Evolutionary conservation across 2,329 filamentous ascomycete species (phyloP).

Genomic region (Botrytis hyacinthi): DNA sequence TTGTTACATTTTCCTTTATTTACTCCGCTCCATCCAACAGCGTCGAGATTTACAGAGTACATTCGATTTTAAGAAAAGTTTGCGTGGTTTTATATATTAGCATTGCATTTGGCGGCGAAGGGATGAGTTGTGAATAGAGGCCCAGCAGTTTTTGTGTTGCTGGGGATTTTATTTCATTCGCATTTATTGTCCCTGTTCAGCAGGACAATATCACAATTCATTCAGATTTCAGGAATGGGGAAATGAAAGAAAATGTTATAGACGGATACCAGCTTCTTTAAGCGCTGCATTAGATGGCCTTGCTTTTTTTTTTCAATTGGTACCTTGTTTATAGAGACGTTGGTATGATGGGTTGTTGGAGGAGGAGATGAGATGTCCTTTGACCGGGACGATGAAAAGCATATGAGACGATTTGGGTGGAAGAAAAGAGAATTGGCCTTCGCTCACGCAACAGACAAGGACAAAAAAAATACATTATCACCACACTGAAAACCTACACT

Average conservation of each 20-base stretch:
- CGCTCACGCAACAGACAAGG: conserved; percentile 18
- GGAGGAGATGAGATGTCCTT: conserved; percentile 14
- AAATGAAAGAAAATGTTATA: conserved; percentile 15
- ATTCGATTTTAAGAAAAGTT: conserved; percentile 19
- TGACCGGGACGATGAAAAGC: conserved; percentile 14
- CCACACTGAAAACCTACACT: background rate
- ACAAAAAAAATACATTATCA: background rate
- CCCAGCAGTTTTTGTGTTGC: background rate
- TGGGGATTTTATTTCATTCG: conserved; percentile 8
- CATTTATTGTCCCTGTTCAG: background rate
- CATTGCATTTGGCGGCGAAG: conserved; percentile 21
- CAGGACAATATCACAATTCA: background rate
- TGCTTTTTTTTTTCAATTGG: conserved; percentile 14
- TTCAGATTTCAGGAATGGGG: conserved; percentile 2
- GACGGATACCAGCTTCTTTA: conserved; percentile 17
- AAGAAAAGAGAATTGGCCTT: conserved; percentile 15
- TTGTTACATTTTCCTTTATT: conserved; percentile 20
- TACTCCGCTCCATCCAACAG: conserved; percentile 13
- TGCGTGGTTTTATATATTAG: conserved; percentile 15
- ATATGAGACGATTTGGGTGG: conserved; percentile 18
- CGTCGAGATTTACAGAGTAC: background rate
- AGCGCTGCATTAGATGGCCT: conserved; percentile 17
- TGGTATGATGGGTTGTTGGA: conserved; percentile 15
- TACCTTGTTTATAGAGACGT: conserved; percentile 20
- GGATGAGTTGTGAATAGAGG: background rate